phyloP scores from a whole-genome alignment of 805 yeast species.

The Barnettozyma salicaria region DNA sequence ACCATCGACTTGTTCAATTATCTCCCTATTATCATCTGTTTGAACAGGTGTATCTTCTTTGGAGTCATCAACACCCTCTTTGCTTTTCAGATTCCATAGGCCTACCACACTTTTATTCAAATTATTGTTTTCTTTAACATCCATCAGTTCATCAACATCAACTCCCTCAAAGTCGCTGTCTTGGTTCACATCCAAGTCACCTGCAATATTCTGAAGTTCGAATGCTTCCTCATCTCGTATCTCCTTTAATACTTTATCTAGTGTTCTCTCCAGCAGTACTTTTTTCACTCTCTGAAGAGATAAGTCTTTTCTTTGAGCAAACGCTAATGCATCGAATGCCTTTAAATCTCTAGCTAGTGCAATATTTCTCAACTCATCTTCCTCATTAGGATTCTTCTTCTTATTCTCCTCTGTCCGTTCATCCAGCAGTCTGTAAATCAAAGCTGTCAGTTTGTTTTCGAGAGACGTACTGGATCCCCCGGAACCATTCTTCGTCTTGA shows the following conservation, averaged over 20 bases:
- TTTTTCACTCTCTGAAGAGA: conserved; percentile 67
- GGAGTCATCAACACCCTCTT: conserved; percentile 10
- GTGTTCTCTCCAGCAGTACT: conserved; percentile 52
- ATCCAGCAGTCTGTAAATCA: conserved; percentile 52
- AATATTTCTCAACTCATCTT: conserved; percentile 33
- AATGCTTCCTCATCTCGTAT: conserved; percentile 56
- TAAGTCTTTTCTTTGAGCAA: conserved; percentile 58
- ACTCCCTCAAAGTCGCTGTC: conserved; percentile 34
- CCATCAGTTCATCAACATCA: conserved; percentile 49
- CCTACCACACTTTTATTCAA: conserved; percentile 74
- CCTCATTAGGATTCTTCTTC: conserved; percentile 27
- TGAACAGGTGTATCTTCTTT: conserved; percentile 6
- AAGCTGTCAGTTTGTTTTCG: conserved; percentile 51
- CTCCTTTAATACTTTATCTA: conserved; percentile 51
- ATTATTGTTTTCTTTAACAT: conserved; percentile 55
- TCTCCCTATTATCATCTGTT: conserved; percentile 9
- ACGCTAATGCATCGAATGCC: conserved; percentile 45
- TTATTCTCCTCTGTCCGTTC: conserved; percentile 46
- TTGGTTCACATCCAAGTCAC: conserved; percentile 25
- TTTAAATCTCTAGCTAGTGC: conserved; percentile 59
- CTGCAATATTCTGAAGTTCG: conserved; percentile 32
- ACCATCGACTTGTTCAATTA: conserved; percentile 14
- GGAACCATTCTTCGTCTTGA: conserved; percentile 23
- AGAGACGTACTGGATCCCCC: conserved; percentile 29
- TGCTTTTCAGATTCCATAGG: conserved; percentile 48